Conservation (phyloP, 768 basidiomycete species). For the Goffeauzyma gilvescens region DNA sequence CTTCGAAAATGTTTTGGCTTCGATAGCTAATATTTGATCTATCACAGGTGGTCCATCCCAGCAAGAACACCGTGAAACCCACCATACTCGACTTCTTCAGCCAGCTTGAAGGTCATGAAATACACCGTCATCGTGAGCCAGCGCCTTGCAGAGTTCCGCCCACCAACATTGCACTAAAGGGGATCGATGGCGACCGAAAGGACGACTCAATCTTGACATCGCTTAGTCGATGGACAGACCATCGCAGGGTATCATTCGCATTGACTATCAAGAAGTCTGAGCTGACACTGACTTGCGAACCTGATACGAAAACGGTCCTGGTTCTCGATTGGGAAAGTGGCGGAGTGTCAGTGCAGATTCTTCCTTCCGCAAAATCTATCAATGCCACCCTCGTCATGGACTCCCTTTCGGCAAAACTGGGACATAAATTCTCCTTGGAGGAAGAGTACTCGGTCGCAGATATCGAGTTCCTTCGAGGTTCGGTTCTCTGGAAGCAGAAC, state of each 20-base stretch:
- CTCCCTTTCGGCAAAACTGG: slow-evolving; percentile 65
- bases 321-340: slow-evolving; percentile 85
- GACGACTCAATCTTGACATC: too few relatives aligned
- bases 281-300: slow-evolving; percentile 67
- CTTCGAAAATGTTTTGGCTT: background rate
- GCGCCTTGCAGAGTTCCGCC: background rate
- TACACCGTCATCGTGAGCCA: slow-evolving; percentile 3
- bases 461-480: slow-evolving; percentile 49
- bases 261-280: slow-evolving; percentile 79
- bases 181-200: too few relatives aligned
- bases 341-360: slow-evolving; percentile 58
- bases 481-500: slow-evolving; percentile 45
- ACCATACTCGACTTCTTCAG: slow-evolving; percentile 60
- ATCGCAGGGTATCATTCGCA: too few relatives aligned
- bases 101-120: background rate
- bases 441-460: slow-evolving; percentile 35
- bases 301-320: slow-evolving; percentile 80
- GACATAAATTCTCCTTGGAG: slow-evolving; percentile 58
- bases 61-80: slow-evolving; percentile 65
- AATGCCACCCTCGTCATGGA: slow-evolving; percentile 61
- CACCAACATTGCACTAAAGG: too few relatives aligned
- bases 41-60: slow-evolving; percentile 45
- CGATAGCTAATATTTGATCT: background rate
- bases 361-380: slow-evolving; percentile 31
- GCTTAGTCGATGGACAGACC: too few relatives aligned